These are phyloP conservation scores for Patellaria atrata DNA, from an alignment of 495 filamentous ascomycete species.

Conservation along the genomic window DNA sequence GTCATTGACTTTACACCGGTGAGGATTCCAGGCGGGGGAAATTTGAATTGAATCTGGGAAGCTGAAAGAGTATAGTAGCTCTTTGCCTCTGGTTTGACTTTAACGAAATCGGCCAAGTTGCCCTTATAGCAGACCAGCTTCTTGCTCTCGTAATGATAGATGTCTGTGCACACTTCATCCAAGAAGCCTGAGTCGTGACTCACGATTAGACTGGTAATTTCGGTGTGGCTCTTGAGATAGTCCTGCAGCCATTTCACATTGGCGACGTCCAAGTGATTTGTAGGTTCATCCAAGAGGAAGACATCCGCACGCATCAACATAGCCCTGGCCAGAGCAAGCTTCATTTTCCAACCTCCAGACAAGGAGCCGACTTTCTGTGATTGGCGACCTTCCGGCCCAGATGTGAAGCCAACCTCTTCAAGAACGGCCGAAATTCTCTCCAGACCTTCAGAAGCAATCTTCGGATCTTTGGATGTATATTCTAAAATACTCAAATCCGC, in stretches of 20 bases:
- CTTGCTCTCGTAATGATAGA: slow-evolving; percentile 98
- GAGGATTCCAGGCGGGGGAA: slow-evolving; percentile 87
- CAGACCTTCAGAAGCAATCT: slow-evolving; percentile 53
- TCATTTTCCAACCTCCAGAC: slow-evolving; percentile 99
- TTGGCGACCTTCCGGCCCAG: slow-evolving; percentile 78
- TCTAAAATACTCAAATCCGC: slow-evolving; percentile 90
- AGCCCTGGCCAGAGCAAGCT: slow-evolving; percentile 86
- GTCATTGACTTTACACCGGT: slow-evolving; percentile 91
- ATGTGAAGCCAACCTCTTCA: slow-evolving; percentile 81
- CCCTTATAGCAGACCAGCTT: slow-evolving; percentile 91
- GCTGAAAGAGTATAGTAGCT: slow-evolving; percentile 95
- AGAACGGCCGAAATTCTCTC: slow-evolving; percentile 75
- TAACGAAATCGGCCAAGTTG: slow-evolving; percentile 86
- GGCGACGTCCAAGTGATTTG: slow-evolving; percentile 92
- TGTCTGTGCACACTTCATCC: slow-evolving; percentile 93
- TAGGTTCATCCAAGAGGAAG: slow-evolving; percentile 92
- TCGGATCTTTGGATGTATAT: slow-evolving; percentile 73
- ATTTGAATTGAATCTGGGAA: slow-evolving; percentile 88
- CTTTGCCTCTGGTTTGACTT: slow-evolving; percentile 88
- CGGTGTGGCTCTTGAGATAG: slow-evolving; percentile 87
- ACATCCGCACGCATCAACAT: slow-evolving; percentile 97
- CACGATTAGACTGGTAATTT: slow-evolving; percentile 96
- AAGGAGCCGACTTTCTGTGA: slow-evolving; percentile 78
- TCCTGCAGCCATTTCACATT: slow-evolving; percentile 94
- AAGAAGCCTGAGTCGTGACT: slow-evolving; percentile 96